Evolutionary conservation across 2,329 filamentous ascomycete genomes (phyloP).

Genomic region (Geosmithia morbida): DNA sequence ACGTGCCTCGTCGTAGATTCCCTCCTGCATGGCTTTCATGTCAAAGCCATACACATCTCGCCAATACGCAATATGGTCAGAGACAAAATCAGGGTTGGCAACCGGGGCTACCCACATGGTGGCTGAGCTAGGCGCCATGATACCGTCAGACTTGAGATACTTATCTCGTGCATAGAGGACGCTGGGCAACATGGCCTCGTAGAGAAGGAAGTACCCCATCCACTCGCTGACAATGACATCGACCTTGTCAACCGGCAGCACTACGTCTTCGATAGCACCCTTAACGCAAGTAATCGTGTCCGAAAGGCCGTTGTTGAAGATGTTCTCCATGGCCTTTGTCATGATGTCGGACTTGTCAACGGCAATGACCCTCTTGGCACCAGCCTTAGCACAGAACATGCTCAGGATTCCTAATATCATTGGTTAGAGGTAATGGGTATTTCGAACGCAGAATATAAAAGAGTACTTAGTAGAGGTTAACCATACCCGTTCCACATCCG

Average conservation of each 20-base stretch:
- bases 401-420: slow-evolving; percentile 55
- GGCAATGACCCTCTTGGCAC: slow-evolving; percentile 73
- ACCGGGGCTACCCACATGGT: slow-evolving; percentile 74
- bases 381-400: slow-evolving; percentile 88
- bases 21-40: slow-evolving; percentile 79
- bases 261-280: slow-evolving; percentile 80
- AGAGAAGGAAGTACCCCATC: slow-evolving; percentile 93
- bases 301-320: slow-evolving; percentile 65
- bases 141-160: slow-evolving; percentile 65
- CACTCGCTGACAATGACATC: slow-evolving; percentile 95
- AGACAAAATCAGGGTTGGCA: slow-evolving; percentile 61
- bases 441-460: not conserved
- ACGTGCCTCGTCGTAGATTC: slow-evolving; percentile 69
- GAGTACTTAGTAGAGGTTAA: not conserved
- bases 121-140: slow-evolving; percentile 78
- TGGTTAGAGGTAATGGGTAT: not conserved
- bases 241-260: slow-evolving; percentile 62
- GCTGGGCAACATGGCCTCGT: slow-evolving; percentile 91
- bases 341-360: slow-evolving; percentile 91
- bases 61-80: slow-evolving; percentile 76
- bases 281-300: slow-evolving; percentile 64
- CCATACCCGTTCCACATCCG: slow-evolving; percentile 58
- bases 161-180: slow-evolving; percentile 79
- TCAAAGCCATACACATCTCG: slow-evolving; percentile 87
- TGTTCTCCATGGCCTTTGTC: slow-evolving; percentile 69